Evolutionary conservation across 1,139 yeast species (phyloP).

Genomic region (Casaregolazyma suthepensis): DNA sequence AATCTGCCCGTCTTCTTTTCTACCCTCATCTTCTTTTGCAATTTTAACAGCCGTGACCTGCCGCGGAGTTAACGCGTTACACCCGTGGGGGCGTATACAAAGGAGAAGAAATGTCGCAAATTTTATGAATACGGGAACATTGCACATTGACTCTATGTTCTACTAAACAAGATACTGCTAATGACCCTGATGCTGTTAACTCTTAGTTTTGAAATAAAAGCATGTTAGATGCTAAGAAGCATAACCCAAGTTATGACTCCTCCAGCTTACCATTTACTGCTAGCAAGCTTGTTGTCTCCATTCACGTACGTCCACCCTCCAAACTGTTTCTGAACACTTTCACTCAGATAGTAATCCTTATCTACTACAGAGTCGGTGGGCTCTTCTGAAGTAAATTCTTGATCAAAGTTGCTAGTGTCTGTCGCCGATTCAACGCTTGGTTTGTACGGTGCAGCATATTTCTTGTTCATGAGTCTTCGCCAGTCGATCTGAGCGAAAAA

Average conservation of each 20-base stretch:
- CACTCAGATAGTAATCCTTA: conserved; percentile 51
- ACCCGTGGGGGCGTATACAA: too few relatives aligned
- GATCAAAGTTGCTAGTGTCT: conserved; percentile 90
- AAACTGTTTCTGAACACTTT: conserved; percentile 92
- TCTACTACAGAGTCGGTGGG: conserved; percentile 96
- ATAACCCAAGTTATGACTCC: not conserved
- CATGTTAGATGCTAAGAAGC: too few relatives aligned
- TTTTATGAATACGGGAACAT: not conserved
- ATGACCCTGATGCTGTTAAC: not conserved
- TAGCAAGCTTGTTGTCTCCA: conserved; percentile 24
- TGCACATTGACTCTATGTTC: not conserved
- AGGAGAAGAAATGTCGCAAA: too few relatives aligned
- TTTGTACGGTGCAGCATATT: conserved; percentile 91
- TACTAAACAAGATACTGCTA: not conserved
- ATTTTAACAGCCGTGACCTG: too few relatives aligned
- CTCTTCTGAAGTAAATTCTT: conserved; percentile 85
- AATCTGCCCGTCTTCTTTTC: too few relatives aligned
- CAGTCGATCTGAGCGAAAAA: conserved; percentile 92
- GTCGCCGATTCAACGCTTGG: conserved; percentile 83
- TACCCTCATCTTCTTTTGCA: too few relatives aligned
- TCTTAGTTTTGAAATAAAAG: not conserved
- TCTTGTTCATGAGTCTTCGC: conserved; percentile 75
- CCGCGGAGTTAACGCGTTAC: too few relatives aligned
- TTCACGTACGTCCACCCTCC: conserved; percentile 98
- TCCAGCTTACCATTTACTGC: conserved; percentile 18